A percentile compares a stretch with the other conserved stretches of the same genome.
These are phyloP conservation scores for Cyberlindnera xylosilytica DNA, from an alignment of 805 yeast genomes.

Conservation along the genomic window DNA sequence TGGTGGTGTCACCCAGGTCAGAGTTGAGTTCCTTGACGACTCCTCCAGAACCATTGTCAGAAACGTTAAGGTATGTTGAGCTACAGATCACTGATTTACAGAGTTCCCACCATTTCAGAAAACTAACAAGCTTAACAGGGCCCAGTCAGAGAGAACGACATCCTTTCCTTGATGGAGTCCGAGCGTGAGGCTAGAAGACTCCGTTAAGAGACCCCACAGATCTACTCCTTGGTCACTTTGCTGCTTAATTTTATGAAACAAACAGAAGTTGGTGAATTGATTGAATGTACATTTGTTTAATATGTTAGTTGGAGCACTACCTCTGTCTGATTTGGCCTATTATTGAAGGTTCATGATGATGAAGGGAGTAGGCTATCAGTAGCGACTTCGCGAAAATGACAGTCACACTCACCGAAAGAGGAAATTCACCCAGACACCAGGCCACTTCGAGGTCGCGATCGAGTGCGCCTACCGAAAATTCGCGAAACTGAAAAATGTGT, in stretches of 20 bases:
- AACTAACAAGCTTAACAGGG: constrained; percentile 39
- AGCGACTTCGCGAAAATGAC: constrained; percentile 13
- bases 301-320: constrained; percentile 6
- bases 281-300: constrained; percentile 29
- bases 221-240: constrained; percentile 16
- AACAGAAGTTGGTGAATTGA: constrained; percentile 20
- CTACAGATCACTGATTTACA: no score
- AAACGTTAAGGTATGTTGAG: constrained; percentile 65
- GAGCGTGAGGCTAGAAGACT: constrained; percentile 99
- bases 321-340: no score
- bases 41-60: constrained; percentile 94
- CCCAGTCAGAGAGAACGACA: constrained; percentile 97
- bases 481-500: not conserved
- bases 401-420: constrained; percentile 17
- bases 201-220: constrained; percentile 50
- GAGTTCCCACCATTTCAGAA: no score
- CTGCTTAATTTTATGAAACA: constrained; percentile 16
- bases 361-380: no score
- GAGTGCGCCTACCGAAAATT: constrained; percentile 13
- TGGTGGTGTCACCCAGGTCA: constrained; percentile 99
- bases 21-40: constrained; percentile 95
- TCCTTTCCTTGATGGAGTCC: constrained; percentile 98
- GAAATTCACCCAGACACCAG: constrained; percentile 14
- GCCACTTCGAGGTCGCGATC: not conserved
- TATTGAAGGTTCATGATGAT: no score